phyloP scores from a whole-genome alignment of 108 stramenopile species.

The Pseudonitzschia multiseries region DNA sequence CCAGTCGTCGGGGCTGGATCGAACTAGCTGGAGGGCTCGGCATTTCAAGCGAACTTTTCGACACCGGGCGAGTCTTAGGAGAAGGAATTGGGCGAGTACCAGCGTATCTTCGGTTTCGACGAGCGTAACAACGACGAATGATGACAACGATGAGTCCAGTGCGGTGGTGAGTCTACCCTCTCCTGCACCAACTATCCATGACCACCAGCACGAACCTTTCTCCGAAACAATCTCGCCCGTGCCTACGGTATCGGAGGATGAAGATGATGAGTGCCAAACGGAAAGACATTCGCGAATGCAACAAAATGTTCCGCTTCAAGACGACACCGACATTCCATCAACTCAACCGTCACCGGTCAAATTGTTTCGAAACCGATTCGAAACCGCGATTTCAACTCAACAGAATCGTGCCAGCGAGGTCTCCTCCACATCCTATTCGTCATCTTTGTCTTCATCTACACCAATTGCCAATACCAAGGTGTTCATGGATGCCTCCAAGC shows the following conservation, averaged over 20 bases:
- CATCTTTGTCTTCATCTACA: background rate
- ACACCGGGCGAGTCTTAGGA: background rate
- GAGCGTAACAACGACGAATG: background rate
- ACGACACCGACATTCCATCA: background rate
- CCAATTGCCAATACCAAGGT: background rate
- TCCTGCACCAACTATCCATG: no score
- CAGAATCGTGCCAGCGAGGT: background rate
- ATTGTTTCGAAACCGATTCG: background rate
- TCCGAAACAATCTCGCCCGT: no score
- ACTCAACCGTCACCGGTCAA: background rate
- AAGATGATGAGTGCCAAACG: background rate
- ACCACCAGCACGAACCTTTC: no score
- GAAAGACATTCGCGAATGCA: background rate
- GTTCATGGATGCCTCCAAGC: background rate
- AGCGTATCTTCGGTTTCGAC: background rate
- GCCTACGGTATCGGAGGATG: background rate
- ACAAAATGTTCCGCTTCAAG: background rate
- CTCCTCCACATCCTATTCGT: background rate
- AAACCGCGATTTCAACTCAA: background rate
- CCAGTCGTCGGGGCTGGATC: background rate
- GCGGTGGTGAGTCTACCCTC: background rate
- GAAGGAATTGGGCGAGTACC: background rate
- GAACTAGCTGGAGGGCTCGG: background rate
- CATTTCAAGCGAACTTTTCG: slow-evolving; percentile 10
- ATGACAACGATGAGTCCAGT: background rate